Percentiles rank a stretch among this genome's conserved stretches.
These are phyloP conservation scores for Asclepias syriaca DNA, from an alignment of 257 asterid genomes.

Conservation along the genomic window DNA sequence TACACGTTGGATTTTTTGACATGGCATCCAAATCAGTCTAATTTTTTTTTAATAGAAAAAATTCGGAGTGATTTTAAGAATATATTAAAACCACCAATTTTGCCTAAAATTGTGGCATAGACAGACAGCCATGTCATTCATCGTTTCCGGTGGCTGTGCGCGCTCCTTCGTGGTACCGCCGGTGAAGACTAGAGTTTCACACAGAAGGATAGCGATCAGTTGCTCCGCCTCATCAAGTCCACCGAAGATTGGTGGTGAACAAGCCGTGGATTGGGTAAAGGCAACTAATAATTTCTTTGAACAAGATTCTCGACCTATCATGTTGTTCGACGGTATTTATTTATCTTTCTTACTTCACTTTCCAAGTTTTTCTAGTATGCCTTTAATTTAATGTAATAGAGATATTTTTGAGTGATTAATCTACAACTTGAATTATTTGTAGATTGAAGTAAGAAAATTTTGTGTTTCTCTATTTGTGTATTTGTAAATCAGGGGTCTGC, in stretches of 20 bases:
- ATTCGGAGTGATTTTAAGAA: not conserved
- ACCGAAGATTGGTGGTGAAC: slow-evolving; percentile 26
- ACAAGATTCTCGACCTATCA: slow-evolving; percentile 80
- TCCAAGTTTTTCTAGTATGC: not conserved
- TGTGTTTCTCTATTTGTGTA: slow-evolving; percentile 9
- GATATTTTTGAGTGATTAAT: not conserved
- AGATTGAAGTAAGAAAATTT: not conserved
- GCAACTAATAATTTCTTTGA: slow-evolving; percentile 68
- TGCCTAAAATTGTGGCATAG: too few relatives aligned
- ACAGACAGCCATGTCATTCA: slow-evolving; percentile 43
- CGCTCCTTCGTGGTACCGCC: slow-evolving; percentile 27
- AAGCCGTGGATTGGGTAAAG: slow-evolving; percentile 53
- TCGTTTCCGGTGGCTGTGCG: slow-evolving; percentile 23
- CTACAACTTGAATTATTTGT: not conserved
- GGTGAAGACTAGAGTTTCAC: slow-evolving; percentile 24
- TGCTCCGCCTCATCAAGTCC: slow-evolving; percentile 44
- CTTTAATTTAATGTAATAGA: not conserved
- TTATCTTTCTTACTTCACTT: not conserved
- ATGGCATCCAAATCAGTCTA: not conserved
- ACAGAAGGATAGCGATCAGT: slow-evolving; percentile 18
- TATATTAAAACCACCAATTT: too few relatives aligned
- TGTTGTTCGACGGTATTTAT: slow-evolving; percentile 77
- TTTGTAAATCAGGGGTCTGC: slow-evolving; percentile 61
- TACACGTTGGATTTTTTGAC: slow-evolving; percentile 5
- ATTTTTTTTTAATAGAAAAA: too few relatives aligned